Percentiles rank a stretch among this genome's conserved stretches.
These are phyloP conservation scores for Hypoxylon fuscum DNA, from an alignment of 495 filamentous ascomycete genomes.

Conservation along the genomic window DNA sequence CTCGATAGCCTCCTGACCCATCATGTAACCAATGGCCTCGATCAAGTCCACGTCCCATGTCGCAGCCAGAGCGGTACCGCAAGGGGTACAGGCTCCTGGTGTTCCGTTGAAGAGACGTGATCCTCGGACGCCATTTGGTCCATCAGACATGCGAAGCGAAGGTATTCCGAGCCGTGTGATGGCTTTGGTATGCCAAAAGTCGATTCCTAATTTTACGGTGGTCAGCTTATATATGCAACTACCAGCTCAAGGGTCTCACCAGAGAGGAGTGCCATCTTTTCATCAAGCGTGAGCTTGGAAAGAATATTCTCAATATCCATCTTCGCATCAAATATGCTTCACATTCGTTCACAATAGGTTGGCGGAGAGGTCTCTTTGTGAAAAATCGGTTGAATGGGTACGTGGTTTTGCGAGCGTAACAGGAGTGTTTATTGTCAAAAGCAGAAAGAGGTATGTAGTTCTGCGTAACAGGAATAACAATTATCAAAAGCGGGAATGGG, in stretches of 20 bases:
- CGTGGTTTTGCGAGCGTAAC: too few relatives aligned
- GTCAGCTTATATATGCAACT: too few relatives aligned
- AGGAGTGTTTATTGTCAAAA: too few relatives aligned
- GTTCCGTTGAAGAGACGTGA: not conserved
- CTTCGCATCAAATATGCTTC: too few relatives aligned
- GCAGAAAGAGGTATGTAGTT: too few relatives aligned
- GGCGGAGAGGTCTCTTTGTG: too few relatives aligned
- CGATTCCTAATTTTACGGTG: too few relatives aligned
- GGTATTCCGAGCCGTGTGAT: not conserved
- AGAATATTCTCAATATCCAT: not conserved
- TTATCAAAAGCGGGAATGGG: too few relatives aligned
- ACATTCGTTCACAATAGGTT: too few relatives aligned
- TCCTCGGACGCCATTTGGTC: slow-evolving; percentile 40
- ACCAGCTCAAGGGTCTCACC: too few relatives aligned
- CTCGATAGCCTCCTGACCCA: slow-evolving; percentile 57
- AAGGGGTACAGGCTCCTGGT: slow-evolving; percentile 3
- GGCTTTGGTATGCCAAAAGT: not conserved
- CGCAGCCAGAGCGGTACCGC: slow-evolving; percentile 1
- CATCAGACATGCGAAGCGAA: slow-evolving; percentile 8
- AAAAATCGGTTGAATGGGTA: too few relatives aligned
- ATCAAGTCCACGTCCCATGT: slow-evolving; percentile 2
- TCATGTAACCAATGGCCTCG: not conserved
- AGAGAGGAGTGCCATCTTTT: not conserved
- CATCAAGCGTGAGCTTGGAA: not conserved
- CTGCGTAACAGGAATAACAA: too few relatives aligned